Base-by-base conservation (phyloP, 352 stramenopile genomes). In the Pythium vanterpoolii region DNA sequence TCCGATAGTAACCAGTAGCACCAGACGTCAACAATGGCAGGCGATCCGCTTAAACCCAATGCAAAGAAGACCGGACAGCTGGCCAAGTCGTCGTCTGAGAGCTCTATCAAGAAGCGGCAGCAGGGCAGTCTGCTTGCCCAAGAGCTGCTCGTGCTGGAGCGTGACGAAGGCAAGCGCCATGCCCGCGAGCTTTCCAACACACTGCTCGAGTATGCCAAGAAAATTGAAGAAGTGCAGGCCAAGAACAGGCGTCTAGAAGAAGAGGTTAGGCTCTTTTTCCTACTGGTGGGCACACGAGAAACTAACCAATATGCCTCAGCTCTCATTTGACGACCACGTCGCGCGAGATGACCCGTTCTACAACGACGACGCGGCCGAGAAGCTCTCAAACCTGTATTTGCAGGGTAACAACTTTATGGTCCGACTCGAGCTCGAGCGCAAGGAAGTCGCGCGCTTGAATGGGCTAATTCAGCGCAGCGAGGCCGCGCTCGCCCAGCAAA, bases 391-490 rank as follows among this genome's bases (percentile, higher is more conserved):
- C 33, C 18, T 94, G 50, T 89, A 91, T 24, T 23, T 84, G 10
- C 78, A 94, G 61, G 84, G 81, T 33, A 94, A 92, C 68, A 90
- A 94, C 53, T 77, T 89, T 24, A 87, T 91, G 80, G 72, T 89
- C 43, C 81, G 83, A 2, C 53, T 94, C 30, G 82, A 90, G 56
- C 61, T 94, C 7, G 82, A 90, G 62, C 75, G 77, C 26, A 89
- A 91, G 24, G 81, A 94, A 34, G 75, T 94, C 18, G 59, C 67
- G 11, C 70, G 77, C 4, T 62, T 92, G 24, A 90, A 92, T 40
- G 46, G 48, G 4, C 62, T 89, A 9, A 90, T 90, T 48, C 74
- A 91, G 55, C 79, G 73, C n/a, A 77, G 81, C 40, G 84, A 94
- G 42, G 55, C 66, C 21, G 59, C 57, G 10, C 42, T 92, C 9